Conservation (phyloP, 2,329 filamentous ascomycete genomes). For the Hawksworthiomyces lignivorus region DNA sequence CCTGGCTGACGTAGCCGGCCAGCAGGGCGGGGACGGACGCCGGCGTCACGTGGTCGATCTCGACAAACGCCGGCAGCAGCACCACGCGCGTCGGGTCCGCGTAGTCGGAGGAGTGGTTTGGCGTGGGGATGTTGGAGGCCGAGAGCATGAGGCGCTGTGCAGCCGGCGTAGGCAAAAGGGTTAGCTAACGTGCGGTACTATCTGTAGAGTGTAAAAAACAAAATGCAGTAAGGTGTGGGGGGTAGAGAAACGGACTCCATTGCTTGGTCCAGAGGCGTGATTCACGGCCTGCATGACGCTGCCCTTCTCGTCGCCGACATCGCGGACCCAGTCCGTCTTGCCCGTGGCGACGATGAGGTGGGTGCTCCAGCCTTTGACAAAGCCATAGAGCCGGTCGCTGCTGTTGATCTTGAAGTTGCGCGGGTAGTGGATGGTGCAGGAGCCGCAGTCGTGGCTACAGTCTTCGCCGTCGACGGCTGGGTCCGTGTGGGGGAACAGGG, state of each 20-base stretch:
- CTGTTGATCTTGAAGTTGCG: slow-evolving; percentile 65
- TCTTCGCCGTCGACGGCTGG: slow-evolving; percentile 79
- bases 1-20: slow-evolving; percentile 57
- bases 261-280: slow-evolving; percentile 49
- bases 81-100: slow-evolving; percentile 68
- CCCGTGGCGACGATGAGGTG: slow-evolving; percentile 92
- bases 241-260: slow-evolving; percentile 49
- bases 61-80: slow-evolving; percentile 74
- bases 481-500: slow-evolving; percentile 67
- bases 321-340: slow-evolving; percentile 87
- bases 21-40: slow-evolving; percentile 65
- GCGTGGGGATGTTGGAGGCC: slow-evolving; percentile 82
- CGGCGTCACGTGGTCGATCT: slow-evolving; percentile 78
- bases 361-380: slow-evolving; percentile 79
- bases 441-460: slow-evolving; percentile 79
- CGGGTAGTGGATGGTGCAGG: slow-evolving; percentile 73
- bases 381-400: slow-evolving; percentile 72
- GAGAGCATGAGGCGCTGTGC: slow-evolving; percentile 82
- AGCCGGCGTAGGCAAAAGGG: too few relatives aligned
- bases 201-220: not conserved
- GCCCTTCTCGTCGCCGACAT: slow-evolving; percentile 81
- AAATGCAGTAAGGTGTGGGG: not conserved
- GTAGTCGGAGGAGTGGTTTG: slow-evolving; percentile 56
- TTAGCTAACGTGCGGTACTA: slow-evolving; percentile 2
- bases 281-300: slow-evolving; percentile 74